Conservation (phyloP, 2,329 filamentous ascomycete genomes). For the Amauroascus niger region DNA sequence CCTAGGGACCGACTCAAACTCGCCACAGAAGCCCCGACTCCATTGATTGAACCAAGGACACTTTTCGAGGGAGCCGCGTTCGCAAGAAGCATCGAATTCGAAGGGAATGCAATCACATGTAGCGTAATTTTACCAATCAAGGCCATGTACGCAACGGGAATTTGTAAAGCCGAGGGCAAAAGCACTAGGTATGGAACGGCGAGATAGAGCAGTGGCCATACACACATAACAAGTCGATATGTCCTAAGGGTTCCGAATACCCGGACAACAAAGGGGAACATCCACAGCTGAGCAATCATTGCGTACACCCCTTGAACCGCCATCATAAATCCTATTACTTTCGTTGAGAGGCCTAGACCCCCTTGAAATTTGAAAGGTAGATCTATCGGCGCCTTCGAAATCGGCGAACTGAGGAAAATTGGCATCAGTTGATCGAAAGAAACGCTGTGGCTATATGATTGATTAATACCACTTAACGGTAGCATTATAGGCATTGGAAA, state of each 20-base stretch:
- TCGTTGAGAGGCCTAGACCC: conserved; percentile 73
- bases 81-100: conserved; percentile 76
- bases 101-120: conserved; percentile 82
- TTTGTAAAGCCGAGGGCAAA: conserved; percentile 60
- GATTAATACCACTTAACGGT: conserved; percentile 25
- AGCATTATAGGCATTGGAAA: conserved; percentile 46
- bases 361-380: conserved; percentile 84
- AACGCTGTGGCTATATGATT: conserved; percentile 69
- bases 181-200: conserved; percentile 81
- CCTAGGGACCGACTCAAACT: conserved; percentile 82
- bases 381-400: conserved; percentile 41
- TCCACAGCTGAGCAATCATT: conserved; percentile 70
- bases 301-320: conserved; percentile 84
- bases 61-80: conserved; percentile 77
- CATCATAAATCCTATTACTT: conserved; percentile 77
- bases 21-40: conserved; percentile 80
- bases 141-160: conserved; percentile 64
- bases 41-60: conserved; percentile 85
- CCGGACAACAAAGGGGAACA: conserved; percentile 70
- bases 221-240: conserved; percentile 69
- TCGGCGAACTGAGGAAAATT: conserved; percentile 70
- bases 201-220: conserved; percentile 82
- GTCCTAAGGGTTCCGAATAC: conserved; percentile 68
- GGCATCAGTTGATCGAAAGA: conserved; percentile 91
- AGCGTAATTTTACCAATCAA: conserved; percentile 90